phyloP scores from a whole-genome alignment of 805 yeast genomes.

The Debaryomyces prosopidis region DNA sequence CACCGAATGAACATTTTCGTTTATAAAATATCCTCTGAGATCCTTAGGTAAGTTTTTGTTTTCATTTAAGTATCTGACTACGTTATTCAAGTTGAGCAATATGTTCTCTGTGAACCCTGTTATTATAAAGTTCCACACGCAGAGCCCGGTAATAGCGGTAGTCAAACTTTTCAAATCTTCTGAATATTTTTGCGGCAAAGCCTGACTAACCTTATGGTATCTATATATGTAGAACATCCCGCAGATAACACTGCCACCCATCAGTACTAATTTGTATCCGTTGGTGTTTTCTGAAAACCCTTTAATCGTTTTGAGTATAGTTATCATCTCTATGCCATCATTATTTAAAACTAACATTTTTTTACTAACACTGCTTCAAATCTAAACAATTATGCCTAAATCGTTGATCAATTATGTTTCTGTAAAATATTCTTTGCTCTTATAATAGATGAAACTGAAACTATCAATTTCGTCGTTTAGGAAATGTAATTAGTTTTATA shows the following conservation, averaged over 20 bases:
- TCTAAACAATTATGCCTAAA: too few species aligned
- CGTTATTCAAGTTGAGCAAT: constrained; percentile 1
- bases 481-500: too few species aligned
- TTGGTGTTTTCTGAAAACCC: neutral
- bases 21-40: neutral
- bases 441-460: too few species aligned
- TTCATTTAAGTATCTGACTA: neutral
- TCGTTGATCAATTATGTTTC: too few species aligned
- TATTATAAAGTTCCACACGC: constrained; percentile 7
- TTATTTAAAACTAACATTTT: neutral
- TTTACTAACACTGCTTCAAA: too few species aligned
- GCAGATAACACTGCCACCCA: neutral
- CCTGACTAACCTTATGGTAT: constrained; percentile 4
- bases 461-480: too few species aligned
- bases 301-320: neutral
- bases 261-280: neutral
- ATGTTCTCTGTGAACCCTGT: neutral
- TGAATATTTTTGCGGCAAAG: constrained; percentile 8
- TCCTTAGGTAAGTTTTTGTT: neutral
- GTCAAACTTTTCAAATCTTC: constrained; percentile 5
- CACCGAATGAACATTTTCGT: neutral
- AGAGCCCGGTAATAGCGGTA: constrained; percentile 1
- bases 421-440: too few species aligned
- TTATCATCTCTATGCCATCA: neutral
- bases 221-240: constrained; percentile 5